Evolutionary conservation across 495 filamentous ascomycete species (phyloP), one percentile per base, ranked within the genome.

Genomic region (Aspergillus egyptiacus): DNA sequence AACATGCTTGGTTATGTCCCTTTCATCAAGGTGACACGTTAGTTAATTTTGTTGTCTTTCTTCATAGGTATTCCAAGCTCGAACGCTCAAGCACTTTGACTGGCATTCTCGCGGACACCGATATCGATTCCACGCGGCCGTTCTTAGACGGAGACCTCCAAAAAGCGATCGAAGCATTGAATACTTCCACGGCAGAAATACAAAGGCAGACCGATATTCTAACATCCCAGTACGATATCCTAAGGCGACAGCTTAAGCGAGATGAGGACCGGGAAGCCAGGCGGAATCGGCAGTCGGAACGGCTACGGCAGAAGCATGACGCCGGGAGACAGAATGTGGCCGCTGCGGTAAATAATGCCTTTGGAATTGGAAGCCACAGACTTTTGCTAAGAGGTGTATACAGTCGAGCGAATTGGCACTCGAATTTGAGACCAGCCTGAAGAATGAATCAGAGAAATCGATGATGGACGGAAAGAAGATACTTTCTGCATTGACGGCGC

Each of bases 101-200:
- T 10, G 47, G 51, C 13, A 50, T 74, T 36, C 51, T 69, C 28
- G 48, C 51, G 20, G 46, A 64, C 27, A 44, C 58, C 3, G 56
- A 59, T 22, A 41, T 67, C 19, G 30, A 46, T 32, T 60, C 63
- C 41, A 68, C 58, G 6, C 68, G 64, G 53, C 67, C 68, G 22
- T 54, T 74, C 22, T 56, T 65, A 3, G 71, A 74, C 34, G 62
- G 62, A 14, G 69, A 72, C 11, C 61, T 74, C 30, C 67, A 57
- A 33, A 54, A 46, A 31, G 58, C 69, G n/a, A 72, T 69, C 34
- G 51, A 62, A 28, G 60, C 53, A 15, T 56, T 74, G 18, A 60
- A 69, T 24, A 53, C 61, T 15, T 71, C 71, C 5, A 72, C 71
- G 1, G 58, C 51, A 17, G 52, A 59, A 2, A 66, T 68, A 24